A percentile compares a stretch with the other conserved stretches of the same genome.
Conservation (phyloP, 2,329 filamentous ascomycete genomes). For the Scleromitrula shiraiana region DNA sequence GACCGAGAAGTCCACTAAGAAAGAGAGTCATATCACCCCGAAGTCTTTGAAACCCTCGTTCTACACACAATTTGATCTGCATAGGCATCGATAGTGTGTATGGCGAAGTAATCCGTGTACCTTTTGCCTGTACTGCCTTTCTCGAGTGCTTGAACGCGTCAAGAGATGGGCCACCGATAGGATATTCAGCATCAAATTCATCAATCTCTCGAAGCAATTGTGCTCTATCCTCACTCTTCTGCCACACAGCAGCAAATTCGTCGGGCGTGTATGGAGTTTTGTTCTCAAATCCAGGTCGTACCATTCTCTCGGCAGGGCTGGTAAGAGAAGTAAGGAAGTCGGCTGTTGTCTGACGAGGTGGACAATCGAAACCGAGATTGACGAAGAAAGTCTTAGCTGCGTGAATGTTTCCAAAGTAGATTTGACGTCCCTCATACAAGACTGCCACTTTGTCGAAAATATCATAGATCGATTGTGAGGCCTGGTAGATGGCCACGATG, state of each 20-base stretch:
- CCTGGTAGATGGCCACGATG: conserved; percentile 65
- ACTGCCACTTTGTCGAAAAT: conserved; percentile 62
- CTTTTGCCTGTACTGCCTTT: conserved; percentile 25
- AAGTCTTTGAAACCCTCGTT: conserved; percentile 72
- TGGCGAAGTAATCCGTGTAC: conserved; percentile 58
- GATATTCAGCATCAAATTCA: conserved; percentile 40
- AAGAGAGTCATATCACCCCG: conserved; percentile 66
- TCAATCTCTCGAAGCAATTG: conserved; percentile 40
- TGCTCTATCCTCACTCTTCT: conserved; percentile 38
- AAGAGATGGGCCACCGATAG: conserved; percentile 25
- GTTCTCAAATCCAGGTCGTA: conserved; percentile 48
- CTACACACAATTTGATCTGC: conserved; percentile 72
- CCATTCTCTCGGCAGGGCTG: conserved; percentile 47
- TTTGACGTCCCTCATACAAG: conserved; percentile 59
- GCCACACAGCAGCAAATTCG: conserved; percentile 46
- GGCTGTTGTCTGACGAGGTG: conserved; percentile 43
- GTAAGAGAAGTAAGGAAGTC: conserved; percentile 76
- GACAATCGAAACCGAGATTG: conserved; percentile 64
- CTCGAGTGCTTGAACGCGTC: conserved; percentile 36
- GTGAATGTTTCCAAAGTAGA: conserved; percentile 60
- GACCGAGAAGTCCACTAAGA: conserved; percentile 36
- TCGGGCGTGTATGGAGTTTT: conserved; percentile 46
- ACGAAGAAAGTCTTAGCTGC: conserved; percentile 62
- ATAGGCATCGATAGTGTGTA: conserved; percentile 72
- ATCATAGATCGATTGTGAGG: conserved; percentile 55